A percentile compares a stretch with the other conserved stretches of the same genome.
phyloP scores from a whole-genome alignment of 202 grass and related monocot genomes.

The Eragrostis tef region DNA sequence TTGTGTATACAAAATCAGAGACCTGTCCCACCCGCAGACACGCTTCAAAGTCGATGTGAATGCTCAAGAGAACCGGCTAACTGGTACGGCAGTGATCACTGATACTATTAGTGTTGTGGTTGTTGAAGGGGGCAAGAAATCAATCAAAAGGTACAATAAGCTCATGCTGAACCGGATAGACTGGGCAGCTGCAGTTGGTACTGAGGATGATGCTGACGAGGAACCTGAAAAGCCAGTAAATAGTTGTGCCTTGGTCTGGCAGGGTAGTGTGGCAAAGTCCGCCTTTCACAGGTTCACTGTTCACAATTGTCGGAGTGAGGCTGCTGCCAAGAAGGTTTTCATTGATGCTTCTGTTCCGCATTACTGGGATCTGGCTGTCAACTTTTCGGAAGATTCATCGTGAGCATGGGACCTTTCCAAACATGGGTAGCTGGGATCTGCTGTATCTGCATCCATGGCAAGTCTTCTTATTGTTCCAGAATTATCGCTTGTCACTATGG shows the following conservation, averaged over 20 bases:
- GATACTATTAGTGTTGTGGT: constrained; percentile 83
- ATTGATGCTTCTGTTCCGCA: constrained; percentile 78
- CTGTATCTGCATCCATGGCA: not conserved
- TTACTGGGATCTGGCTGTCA: constrained; percentile 90
- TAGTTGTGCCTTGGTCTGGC: constrained; percentile 89
- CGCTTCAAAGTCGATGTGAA: constrained; percentile 96
- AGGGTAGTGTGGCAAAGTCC: constrained; percentile 75
- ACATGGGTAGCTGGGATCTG: constrained; percentile 16
- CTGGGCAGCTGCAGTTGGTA: constrained; percentile 65
- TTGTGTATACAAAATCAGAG: constrained; percentile 86
- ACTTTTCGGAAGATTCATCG: constrained; percentile 66
- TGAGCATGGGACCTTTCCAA: too few species aligned
- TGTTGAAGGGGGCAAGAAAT: constrained; percentile 93
- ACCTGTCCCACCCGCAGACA: constrained; percentile 80
- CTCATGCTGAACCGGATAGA: constrained; percentile 92
- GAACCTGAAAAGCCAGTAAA: constrained; percentile 63
- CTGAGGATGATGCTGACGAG: constrained; percentile 59
- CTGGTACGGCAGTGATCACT: constrained; percentile 71
- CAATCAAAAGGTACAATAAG: constrained; percentile 91
- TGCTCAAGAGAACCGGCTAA: constrained; percentile 84
- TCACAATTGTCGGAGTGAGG: constrained; percentile 78
- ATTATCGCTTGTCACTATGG: not conserved
- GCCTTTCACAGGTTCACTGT: constrained; percentile 76
- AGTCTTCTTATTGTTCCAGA: not conserved
- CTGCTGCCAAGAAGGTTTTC: constrained; percentile 87